Conservation (phyloP, 2,329 filamentous ascomycete genomes). For the Aspergillus fructus region DNA sequence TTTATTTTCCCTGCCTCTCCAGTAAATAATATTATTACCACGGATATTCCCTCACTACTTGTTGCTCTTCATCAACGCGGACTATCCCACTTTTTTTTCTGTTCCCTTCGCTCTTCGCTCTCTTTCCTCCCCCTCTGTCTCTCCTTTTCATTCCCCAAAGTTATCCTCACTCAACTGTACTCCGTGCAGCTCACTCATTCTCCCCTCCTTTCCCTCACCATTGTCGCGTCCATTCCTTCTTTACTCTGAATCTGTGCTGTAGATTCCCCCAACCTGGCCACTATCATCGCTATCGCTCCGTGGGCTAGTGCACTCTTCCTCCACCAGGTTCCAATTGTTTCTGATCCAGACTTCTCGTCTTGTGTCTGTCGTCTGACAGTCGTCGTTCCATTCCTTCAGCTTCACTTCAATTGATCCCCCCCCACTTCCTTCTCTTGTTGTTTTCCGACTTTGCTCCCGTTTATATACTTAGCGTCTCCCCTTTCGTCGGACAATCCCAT, state of each 20-base stretch:
- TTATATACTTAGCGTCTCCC: constrained; percentile 6
- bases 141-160: neutral
- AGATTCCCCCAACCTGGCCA: neutral
- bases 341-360: constrained; percentile 9
- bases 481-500: constrained; percentile 2
- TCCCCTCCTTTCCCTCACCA: neutral
- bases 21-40: neutral
- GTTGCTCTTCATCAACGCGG: constrained; percentile 5
- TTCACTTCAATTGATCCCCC: constrained; percentile 3
- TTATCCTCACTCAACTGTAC: neutral
- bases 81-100: constrained; percentile 10
- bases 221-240: neutral
- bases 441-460: constrained; percentile 6
- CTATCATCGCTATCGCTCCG: constrained; percentile 1
- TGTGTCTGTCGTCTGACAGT: constrained; percentile 4
- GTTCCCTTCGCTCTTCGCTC: neutral
- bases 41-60: constrained; percentile 9
- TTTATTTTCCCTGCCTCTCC: constrained; percentile 8
- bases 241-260: too few species aligned
- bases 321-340: constrained; percentile 11
- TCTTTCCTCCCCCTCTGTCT: neutral
- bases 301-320: constrained; percentile 5
- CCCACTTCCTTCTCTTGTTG: neutral
- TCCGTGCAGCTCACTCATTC: neutral
- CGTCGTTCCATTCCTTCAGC: constrained; percentile 13